These are phyloP conservation scores for Camellia oleifera DNA, from an alignment of 179 eudicot genomes.

Conservation along the genomic window DNA sequence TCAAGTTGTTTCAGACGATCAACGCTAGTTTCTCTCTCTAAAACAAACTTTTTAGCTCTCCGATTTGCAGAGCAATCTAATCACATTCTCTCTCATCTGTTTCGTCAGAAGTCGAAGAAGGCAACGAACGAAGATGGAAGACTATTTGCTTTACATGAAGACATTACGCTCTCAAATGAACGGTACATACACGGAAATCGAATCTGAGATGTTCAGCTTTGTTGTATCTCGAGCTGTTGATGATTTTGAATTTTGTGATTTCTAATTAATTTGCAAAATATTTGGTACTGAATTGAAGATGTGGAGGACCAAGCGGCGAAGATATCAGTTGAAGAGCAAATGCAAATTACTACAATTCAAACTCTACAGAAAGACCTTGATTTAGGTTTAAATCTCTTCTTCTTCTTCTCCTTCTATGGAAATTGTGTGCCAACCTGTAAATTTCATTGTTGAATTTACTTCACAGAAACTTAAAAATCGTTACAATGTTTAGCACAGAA, in stretches of 20 bases:
- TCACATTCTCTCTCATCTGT: background rate
- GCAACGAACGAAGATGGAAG: slow-evolving; percentile 47
- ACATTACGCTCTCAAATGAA: slow-evolving; percentile 71
- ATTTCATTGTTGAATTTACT: background rate
- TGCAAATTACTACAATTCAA: slow-evolving; percentile 63
- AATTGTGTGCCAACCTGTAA: background rate
- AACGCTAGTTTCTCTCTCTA: background rate
- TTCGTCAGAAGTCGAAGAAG: background rate
- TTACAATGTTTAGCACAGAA: background rate
- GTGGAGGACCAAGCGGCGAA: slow-evolving; percentile 84
- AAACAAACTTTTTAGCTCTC: background rate
- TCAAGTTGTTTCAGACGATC: background rate
- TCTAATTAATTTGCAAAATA: slow-evolving; percentile 7
- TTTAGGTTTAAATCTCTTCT: slow-evolving; percentile 43
- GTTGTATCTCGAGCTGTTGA: background rate
- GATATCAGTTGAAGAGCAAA: slow-evolving; percentile 74
- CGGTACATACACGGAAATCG: slow-evolving; percentile 32
- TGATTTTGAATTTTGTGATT: background rate
- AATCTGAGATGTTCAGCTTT: background rate
- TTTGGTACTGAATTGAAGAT: slow-evolving; percentile 45
- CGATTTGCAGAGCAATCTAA: background rate
- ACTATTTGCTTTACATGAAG: slow-evolving; percentile 61
- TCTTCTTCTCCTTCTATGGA: background rate
- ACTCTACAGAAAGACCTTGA: slow-evolving; percentile 63
- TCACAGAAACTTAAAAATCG: background rate